Conservation (phyloP, 1,284 basidiomycete species). For the Ceratorhiza oryzae-sativae region DNA sequence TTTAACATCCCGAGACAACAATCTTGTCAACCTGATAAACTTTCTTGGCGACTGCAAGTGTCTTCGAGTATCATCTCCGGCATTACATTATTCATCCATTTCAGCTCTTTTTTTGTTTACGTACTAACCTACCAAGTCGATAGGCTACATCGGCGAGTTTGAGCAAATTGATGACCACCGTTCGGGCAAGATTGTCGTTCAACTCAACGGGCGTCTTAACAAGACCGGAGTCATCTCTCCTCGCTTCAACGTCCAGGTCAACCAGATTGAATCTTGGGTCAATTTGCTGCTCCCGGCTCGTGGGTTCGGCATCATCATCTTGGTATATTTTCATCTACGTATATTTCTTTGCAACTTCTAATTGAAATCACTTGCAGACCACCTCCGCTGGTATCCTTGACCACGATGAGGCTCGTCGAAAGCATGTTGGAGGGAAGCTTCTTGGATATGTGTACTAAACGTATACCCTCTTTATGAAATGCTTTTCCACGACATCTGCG, state of each 20-base stretch:
- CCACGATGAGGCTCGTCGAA: slow-evolving; percentile 98
- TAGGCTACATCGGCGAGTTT: slow-evolving; percentile 99
- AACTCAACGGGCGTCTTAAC: slow-evolving; percentile 98
- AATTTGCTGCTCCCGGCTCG: slow-evolving; percentile 92
- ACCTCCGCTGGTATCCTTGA: slow-evolving; percentile 99
- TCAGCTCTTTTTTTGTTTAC: neutral
- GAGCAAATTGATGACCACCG: slow-evolving; percentile 99
- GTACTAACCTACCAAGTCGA: slow-evolving; percentile 31
- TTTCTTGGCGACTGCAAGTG: slow-evolving; percentile 33
- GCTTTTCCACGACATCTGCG: slow-evolving; percentile 13
- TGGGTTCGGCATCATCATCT: slow-evolving; percentile 96
- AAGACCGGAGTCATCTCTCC: slow-evolving; percentile 99
- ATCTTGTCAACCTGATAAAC: slow-evolving; percentile 45
- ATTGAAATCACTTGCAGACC: slow-evolving; percentile 61
- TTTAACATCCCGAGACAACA: slow-evolving; percentile 75
- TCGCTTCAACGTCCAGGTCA: slow-evolving; percentile 95
- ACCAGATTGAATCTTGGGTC: slow-evolving; percentile 93
- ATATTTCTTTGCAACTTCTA: neutral
- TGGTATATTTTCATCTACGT: slow-evolving; percentile 59
- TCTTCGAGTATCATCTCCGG: slow-evolving; percentile 38
- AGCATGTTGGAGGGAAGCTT: slow-evolving; percentile 95
- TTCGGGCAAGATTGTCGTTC: slow-evolving; percentile 97
- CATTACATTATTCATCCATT: slow-evolving; percentile 38
- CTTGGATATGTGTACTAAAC: slow-evolving; percentile 80
- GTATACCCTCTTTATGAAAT: slow-evolving; percentile 36